phyloP scores from a whole-genome alignment of 768 basidiomycete species.

The Chalciporus piperatus region DNA sequence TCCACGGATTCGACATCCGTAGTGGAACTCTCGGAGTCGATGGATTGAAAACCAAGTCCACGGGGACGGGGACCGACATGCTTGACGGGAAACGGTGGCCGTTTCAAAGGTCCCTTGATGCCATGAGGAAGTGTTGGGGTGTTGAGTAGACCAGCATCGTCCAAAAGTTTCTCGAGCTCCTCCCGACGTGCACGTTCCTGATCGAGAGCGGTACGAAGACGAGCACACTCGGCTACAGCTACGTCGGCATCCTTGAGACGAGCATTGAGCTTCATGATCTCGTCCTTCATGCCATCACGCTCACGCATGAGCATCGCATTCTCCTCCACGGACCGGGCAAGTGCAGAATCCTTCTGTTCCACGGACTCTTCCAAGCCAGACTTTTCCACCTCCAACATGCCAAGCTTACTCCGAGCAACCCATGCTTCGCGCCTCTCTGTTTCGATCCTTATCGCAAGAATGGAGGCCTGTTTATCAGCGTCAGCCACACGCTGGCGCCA shows the following conservation, averaged over 20 bases:
- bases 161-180: constrained; percentile 55
- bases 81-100: constrained; percentile 18
- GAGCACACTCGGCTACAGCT: constrained; percentile 25
- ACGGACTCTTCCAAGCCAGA: constrained; percentile 50
- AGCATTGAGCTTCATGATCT: constrained; percentile 29
- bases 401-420: constrained; percentile 73
- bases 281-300: constrained; percentile 28
- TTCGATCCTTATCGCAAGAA: constrained; percentile 69
- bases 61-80: constrained; percentile 35
- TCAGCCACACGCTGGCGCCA: constrained; percentile 79
- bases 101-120: constrained; percentile 13
- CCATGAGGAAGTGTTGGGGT: constrained; percentile 40
- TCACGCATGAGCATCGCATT: constrained; percentile 25
- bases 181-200: constrained; percentile 41
- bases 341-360: constrained; percentile 31
- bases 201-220: constrained; percentile 31
- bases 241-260: constrained; percentile 28
- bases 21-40: constrained; percentile 61
- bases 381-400: constrained; percentile 67
- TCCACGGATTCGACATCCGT: constrained; percentile 69
- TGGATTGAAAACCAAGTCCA: constrained; percentile 53
- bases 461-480: constrained; percentile 65
- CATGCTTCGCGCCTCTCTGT: constrained; percentile 80
- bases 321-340: constrained; percentile 30
- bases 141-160: constrained; percentile 39